Conservation (phyloP, 2,329 filamentous ascomycete species). For the Penicillium sp. region DNA sequence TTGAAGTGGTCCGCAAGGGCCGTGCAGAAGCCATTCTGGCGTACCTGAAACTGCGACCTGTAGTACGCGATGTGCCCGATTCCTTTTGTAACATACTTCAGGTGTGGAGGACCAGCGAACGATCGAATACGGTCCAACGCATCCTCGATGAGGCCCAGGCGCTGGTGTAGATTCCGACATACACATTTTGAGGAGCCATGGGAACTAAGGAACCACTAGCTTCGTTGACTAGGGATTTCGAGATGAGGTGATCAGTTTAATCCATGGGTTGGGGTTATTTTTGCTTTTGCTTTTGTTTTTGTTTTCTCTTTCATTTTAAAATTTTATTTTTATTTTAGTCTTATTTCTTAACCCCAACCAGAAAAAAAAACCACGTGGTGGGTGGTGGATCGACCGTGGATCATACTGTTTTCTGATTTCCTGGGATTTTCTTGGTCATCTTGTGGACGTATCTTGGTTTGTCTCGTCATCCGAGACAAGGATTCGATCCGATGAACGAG, state of each 20-base stretch:
- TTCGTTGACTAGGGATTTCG: not conserved
- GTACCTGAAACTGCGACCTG: conserved; percentile 31
- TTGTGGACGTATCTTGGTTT: not conserved
- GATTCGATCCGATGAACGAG: not conserved
- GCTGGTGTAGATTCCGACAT: not conserved
- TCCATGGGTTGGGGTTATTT: not conserved
- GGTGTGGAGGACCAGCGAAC: conserved; percentile 40
- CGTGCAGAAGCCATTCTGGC: conserved; percentile 38
- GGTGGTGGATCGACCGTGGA: conserved; percentile 4
- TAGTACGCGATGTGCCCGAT: conserved; percentile 19
- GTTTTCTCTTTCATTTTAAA: too few relatives aligned
- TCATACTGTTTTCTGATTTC: not conserved
- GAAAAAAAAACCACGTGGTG: not conserved
- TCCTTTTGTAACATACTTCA: conserved; percentile 23
- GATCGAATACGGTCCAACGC: conserved; percentile 39
- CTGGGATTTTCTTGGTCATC: not conserved
- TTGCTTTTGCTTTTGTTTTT: not conserved
- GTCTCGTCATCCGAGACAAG: not conserved
- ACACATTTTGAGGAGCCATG: not conserved
- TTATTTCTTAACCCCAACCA: not conserved
- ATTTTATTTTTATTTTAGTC: too few relatives aligned
- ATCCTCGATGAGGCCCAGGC: conserved; percentile 35
- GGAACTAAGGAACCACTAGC: not conserved
- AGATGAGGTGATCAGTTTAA: not conserved
- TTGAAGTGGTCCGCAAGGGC: conserved; percentile 39